Base-by-base conservation (phyloP, 495 filamentous ascomycete species). In the Aspergillus mulundensis region DNA sequence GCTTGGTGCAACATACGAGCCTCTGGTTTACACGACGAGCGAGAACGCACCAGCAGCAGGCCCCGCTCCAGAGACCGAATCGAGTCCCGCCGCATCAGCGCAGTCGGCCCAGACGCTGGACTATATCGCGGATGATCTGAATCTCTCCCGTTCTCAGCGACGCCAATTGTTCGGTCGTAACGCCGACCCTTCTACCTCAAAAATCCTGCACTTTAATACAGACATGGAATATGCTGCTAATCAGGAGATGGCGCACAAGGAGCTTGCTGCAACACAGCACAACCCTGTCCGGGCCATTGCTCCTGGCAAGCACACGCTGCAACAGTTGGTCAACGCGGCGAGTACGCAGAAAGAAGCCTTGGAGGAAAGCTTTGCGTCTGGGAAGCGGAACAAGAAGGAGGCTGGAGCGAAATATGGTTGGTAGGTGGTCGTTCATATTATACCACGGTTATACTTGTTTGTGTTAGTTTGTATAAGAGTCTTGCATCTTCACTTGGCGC, bases 241-340 rank as follows among this genome's bases (percentile, higher is more conserved):
- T 69, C 86, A 93, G 69, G 74, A 73, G 46, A 39, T 71, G 51
- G 60, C 66, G 7, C 61, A 65, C 19, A 30, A 69, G 40, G 71
- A 78, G 21, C 70, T 94, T 30, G 84, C 91, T 3, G 82, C 85
- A 14, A 68, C 81, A 12, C 83, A 83, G 54, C 89, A 93, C 64
- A 91, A 92, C 58, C 88, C 91, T 2, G 86, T 97, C 20, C 84
- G 88, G 55, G 74, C 87, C 5, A 89, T 97, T 65, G 85, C 87
- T n/a, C 84, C 90, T 1, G 91, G 90, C 46, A 95, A 96, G 72
- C 90, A 95, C 68, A 90, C 82, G 46, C 76, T 97, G 66, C 85
- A 87, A 62, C 90, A 95, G 73, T 75, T 97, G 68, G 87, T 97
- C 61, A 90, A 82, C 71, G 86, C 84, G 55, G 91, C 86, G 16